Percentiles rank a stretch among this genome's conserved stretches.
phyloP scores from a whole-genome alignment of 164 flowering plant species.

The Brasenia schreberi region DNA sequence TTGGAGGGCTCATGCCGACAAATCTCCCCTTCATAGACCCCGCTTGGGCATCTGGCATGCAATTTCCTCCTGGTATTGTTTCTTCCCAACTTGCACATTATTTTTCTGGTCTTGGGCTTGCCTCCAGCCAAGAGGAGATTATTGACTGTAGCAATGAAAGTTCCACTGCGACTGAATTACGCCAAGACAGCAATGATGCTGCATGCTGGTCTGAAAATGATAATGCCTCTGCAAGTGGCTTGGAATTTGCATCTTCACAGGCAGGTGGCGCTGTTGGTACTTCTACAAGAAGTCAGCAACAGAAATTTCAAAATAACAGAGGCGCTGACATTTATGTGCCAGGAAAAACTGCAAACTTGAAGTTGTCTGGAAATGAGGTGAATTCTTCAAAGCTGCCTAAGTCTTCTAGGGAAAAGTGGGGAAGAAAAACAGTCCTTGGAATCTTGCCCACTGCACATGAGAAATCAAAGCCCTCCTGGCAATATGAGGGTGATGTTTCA shows the following conservation, averaged over 20 bases:
- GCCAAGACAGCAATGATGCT: slow-evolving; percentile 28
- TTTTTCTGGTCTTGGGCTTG: slow-evolving; percentile 35
- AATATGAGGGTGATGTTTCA: slow-evolving; percentile 9
- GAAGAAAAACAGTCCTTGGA: slow-evolving; percentile 36
- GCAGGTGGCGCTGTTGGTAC: slow-evolving; percentile 22
- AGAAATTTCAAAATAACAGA: slow-evolving; percentile 22
- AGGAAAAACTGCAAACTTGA: slow-evolving; percentile 32
- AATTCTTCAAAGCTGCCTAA: slow-evolving; percentile 48
- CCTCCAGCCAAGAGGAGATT: slow-evolving; percentile 27
- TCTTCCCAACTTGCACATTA: slow-evolving; percentile 44
- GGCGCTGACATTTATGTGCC: slow-evolving; percentile 31
- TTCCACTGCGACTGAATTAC: slow-evolving; percentile 29
- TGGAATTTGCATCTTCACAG: slow-evolving; percentile 37
- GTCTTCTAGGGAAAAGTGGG: slow-evolving; percentile 47
- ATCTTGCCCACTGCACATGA: slow-evolving; percentile 23
- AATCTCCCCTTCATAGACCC: slow-evolving; percentile 25
- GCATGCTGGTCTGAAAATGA: slow-evolving; percentile 62
- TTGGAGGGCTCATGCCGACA: slow-evolving; percentile 46
- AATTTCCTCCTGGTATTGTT: slow-evolving; percentile 51
- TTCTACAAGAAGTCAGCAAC: slow-evolving; percentile 27
- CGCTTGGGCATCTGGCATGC: slow-evolving; percentile 50
- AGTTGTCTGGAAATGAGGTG: slow-evolving; percentile 26
- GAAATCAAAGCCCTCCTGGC: slow-evolving; percentile 39
- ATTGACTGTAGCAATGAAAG: slow-evolving; percentile 38
- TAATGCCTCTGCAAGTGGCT: slow-evolving; percentile 29